Evolutionary conservation across 2,329 filamentous ascomycete genomes (phyloP), one percentile per base, ranked within the genome.

Genomic region (Pleoardoris graminearum): DNA sequence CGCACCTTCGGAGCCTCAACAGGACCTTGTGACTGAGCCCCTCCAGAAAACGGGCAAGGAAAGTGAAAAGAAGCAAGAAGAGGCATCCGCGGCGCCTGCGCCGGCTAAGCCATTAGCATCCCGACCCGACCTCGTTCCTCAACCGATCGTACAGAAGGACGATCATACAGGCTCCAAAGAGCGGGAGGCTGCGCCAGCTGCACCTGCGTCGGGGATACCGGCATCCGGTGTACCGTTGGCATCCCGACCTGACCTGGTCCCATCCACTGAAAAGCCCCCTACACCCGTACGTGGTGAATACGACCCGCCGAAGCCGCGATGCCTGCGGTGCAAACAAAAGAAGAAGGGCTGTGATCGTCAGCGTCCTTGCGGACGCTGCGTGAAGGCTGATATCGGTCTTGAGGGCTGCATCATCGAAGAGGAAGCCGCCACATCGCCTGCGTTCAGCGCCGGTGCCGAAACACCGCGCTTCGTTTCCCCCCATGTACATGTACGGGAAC

Each of bases 321-420:
- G 65, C 27, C 55, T 64, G 45, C 54, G 63, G 32, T 67, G 65
- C 51, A 65, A 66, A 48, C 54, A 48, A 37, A 50, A 59, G 7
- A 65, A 64, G 41, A 60, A 58, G 51, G 54, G 48, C 6, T 67
- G 65, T 42, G 63, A 67, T 41, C 65, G 65, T n/a, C 55, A 65
- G 46, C 56, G 61, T 30, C 65, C 65, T 19, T 67, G 65, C 38
- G 52, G 55, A 23, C 60, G 62, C 14, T 67, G 65, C 32, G 56
- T 54, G 12, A 46, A 55, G 7, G 58, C 59, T n/a, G 62, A 57
- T 16, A 57, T 63, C 38, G 61, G 57, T 7, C 38, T 54, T 6
- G 62, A 66, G 21, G 61, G 60, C 16, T 67, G 61, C 51, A 56
- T 65, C 16, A 21, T 36, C 23, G 44, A 47, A 7, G 44, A 47